A percentile compares a stretch with the other conserved stretches of the same genome.
Evolutionary conservation across 495 filamentous ascomycete genomes (phyloP).

Genomic region (Aspergillus homomorphus): DNA sequence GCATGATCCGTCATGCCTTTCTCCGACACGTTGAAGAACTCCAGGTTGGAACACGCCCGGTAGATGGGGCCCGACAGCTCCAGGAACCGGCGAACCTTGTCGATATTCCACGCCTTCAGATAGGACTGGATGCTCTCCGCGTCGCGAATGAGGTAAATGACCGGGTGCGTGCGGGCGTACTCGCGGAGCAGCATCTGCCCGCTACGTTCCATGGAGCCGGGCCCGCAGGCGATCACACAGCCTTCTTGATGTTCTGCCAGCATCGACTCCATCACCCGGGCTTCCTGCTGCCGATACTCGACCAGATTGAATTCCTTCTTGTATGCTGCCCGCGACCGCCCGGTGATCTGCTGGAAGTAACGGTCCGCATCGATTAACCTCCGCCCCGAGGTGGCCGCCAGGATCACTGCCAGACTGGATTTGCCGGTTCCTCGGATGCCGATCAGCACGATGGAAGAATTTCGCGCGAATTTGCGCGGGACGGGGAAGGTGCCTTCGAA

Average conservation of each 20-base stretch:
- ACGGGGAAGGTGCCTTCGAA: constrained; percentile 31
- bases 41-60: constrained; percentile 66
- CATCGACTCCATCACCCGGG: constrained; percentile 60
- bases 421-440: constrained; percentile 76
- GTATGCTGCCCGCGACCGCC: constrained; percentile 58
- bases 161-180: constrained; percentile 57
- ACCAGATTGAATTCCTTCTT: constrained; percentile 57
- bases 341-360: constrained; percentile 65
- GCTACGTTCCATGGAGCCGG: constrained; percentile 50
- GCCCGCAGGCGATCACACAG: constrained; percentile 70
- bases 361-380: constrained; percentile 70
- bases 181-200: constrained; percentile 41
- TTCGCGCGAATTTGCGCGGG: constrained; percentile 48
- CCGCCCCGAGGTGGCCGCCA: constrained; percentile 66
- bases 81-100: constrained; percentile 52
- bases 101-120: constrained; percentile 55
- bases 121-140: constrained; percentile 60
- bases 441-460: constrained; percentile 70
- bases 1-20: constrained; percentile 22
- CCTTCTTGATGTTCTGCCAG: constrained; percentile 57
- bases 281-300: constrained; percentile 59
- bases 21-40: constrained; percentile 69
- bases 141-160: constrained; percentile 70
- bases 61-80: constrained; percentile 53
- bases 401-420: constrained; percentile 72